Evolutionary conservation across 1,284 basidiomycete genomes (phyloP).

Genomic region (Rhodotorula glutinis): DNA sequence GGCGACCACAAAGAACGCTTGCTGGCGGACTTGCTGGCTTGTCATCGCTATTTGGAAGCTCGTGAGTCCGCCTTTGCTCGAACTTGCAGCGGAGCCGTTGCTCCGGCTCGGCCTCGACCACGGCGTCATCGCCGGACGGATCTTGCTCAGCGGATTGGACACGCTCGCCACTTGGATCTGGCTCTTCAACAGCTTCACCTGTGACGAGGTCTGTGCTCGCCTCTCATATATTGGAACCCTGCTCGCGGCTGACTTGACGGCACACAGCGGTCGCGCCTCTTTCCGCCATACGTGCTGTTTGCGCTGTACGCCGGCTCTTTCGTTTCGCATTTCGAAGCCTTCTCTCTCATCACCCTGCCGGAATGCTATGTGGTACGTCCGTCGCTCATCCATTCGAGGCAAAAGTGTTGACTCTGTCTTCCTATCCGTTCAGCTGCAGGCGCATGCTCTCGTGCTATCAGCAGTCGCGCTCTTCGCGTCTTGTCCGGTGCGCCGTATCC

Average conservation of each 20-base stretch:
- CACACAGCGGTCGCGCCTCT: too few species aligned
- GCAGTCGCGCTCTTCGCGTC: neutral
- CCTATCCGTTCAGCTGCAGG: too few species aligned
- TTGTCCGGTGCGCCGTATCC: too few species aligned
- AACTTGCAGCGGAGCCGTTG: neutral
- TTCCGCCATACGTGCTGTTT: too few species aligned
- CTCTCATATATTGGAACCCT: too few species aligned
- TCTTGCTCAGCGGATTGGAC: constrained; percentile 14
- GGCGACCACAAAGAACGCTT: neutral
- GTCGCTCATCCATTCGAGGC: neutral
- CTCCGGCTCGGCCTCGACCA: neutral
- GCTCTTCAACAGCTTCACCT: neutral
- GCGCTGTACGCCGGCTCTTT: too few species aligned
- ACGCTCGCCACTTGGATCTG: neutral
- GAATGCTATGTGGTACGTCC: neutral
- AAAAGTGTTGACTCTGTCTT: too few species aligned
- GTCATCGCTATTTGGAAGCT: constrained; percentile 3
- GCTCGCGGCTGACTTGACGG: neutral
- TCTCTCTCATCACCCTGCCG: neutral
- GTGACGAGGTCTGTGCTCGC: constrained; percentile 2
- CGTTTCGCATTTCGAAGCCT: too few species aligned
- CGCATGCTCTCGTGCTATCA: too few species aligned
- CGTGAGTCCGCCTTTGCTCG: constrained; percentile 1
- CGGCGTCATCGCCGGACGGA: constrained; percentile 7
- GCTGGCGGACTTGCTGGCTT: constrained; percentile 21